A percentile compares a stretch with the other conserved stretches of the same genome.
Evolutionary conservation across 139 green algal genomes (phyloP).

Genomic region (Astrephomene gubernaculifera): DNA sequence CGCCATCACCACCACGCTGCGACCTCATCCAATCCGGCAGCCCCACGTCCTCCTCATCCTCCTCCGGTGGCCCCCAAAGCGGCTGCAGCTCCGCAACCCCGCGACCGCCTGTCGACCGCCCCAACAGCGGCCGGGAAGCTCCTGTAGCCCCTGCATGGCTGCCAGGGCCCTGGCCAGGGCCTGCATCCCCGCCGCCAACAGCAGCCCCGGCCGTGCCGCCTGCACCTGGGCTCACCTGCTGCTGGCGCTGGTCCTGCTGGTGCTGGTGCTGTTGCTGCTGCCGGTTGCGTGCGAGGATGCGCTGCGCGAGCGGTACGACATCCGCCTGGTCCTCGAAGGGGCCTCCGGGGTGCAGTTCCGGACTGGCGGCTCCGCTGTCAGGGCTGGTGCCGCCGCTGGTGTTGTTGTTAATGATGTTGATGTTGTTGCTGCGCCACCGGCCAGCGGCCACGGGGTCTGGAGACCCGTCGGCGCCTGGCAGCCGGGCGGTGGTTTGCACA

Average conservation of each 20-base stretch:
- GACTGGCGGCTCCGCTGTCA: too few species aligned
- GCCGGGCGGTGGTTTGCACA: too few species aligned
- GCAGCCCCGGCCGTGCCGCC: neutral
- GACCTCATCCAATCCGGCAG: neutral
- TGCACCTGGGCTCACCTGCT: neutral
- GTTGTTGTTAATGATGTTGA: too few species aligned
- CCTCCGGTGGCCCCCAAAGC: neutral
- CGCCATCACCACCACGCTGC: too few species aligned
- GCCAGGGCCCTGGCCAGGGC: neutral
- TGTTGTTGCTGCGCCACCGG: too few species aligned
- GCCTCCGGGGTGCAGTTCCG: neutral
- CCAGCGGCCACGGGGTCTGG: too few species aligned
- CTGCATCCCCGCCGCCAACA: neutral
- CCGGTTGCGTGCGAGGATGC: neutral
- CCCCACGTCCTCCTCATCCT: neutral
- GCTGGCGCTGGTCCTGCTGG: neutral
- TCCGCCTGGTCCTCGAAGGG: neutral
- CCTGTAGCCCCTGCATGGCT: too few species aligned
- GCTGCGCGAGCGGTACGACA: neutral
- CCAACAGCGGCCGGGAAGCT: neutral
- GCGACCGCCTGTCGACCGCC: neutral
- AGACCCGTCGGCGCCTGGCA: too few species aligned
- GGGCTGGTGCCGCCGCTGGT: too few species aligned
- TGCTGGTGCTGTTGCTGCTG: neutral
- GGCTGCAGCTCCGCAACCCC: neutral